Percentiles rank a stretch among this genome's conserved stretches.
Conservation (phyloP, 106 monocot species). For the Dendrobium huoshanense region DNA sequence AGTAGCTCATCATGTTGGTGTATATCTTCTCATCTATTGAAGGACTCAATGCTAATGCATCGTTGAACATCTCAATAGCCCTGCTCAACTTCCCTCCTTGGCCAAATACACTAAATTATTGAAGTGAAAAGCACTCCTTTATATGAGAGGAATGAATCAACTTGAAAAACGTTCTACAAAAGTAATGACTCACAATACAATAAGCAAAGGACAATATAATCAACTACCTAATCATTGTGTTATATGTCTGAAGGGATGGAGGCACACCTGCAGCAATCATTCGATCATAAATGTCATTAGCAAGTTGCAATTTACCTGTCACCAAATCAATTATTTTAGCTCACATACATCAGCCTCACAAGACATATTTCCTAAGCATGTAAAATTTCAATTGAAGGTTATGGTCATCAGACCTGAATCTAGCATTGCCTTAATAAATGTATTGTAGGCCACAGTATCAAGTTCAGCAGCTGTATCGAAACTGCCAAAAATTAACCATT, state of each 20-base stretch:
- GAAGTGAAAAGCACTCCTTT: background rate
- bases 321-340: background rate
- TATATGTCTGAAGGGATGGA: slow-evolving; percentile 83
- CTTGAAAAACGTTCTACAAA: background rate
- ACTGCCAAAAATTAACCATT: slow-evolving; percentile 57
- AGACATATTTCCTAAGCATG: too few species aligned
- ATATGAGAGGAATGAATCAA: too few species aligned
- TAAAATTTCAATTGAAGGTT: background rate
- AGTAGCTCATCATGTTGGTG: slow-evolving; percentile 88
- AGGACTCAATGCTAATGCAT: slow-evolving; percentile 44
- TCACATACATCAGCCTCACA: background rate
- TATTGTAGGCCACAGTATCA: slow-evolving; percentile 93
- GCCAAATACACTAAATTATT: slow-evolving; percentile 80
- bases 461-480: slow-evolving; percentile 42
- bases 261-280: slow-evolving; percentile 71
- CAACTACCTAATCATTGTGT: slow-evolving; percentile 91
- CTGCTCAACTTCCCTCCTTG: slow-evolving; percentile 82
- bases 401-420: slow-evolving; percentile 52
- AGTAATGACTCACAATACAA: background rate
- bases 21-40: slow-evolving; percentile 80
- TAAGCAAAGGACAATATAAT: background rate
- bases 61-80: slow-evolving; percentile 78
- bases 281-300: slow-evolving; percentile 57
- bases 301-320: slow-evolving; percentile 81
- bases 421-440: slow-evolving; percentile 88